These are phyloP conservation scores for Paecilomyces fulvus DNA, from an alignment of 2,329 filamentous ascomycete genomes.

Conservation along the genomic window DNA sequence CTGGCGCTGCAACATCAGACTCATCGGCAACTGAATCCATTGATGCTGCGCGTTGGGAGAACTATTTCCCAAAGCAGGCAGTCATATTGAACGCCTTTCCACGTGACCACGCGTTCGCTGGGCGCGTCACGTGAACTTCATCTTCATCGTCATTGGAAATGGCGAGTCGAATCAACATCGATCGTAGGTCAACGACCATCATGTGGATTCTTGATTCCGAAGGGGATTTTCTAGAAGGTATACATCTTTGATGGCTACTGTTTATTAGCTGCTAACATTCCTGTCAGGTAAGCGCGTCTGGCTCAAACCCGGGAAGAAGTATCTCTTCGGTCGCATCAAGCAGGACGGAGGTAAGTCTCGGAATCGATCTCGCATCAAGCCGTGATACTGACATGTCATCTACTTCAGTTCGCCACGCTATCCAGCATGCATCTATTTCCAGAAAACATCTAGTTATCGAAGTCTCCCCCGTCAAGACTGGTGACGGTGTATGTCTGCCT, in stretches of 20 bases:
- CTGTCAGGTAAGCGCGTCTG: conserved; percentile 61
- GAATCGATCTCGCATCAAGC: background rate
- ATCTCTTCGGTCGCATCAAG: conserved; percentile 74
- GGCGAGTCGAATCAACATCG: background rate
- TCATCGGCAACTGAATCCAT: conserved; percentile 16
- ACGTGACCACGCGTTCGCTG: background rate
- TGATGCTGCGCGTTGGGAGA: background rate
- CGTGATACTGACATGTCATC: background rate
- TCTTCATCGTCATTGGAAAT: background rate
- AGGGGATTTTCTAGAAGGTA: conserved; percentile 39
- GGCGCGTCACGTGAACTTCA: background rate
- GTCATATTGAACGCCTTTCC: background rate
- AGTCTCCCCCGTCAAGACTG: conserved; percentile 56
- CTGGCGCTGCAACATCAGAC: conserved; percentile 4
- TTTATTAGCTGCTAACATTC: conserved; percentile 15
- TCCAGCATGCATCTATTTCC: conserved; percentile 76
- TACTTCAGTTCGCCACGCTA: conserved; percentile 54
- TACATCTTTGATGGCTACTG: conserved; percentile 38
- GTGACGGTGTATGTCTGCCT: conserved; percentile 52
- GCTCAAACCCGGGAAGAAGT: conserved; percentile 76
- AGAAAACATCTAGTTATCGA: conserved; percentile 77
- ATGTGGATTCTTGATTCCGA: conserved; percentile 59
- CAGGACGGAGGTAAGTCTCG: conserved; percentile 48
- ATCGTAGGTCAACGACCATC: conserved; percentile 3
- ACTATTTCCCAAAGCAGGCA: background rate